Conservation (phyloP, 2,329 filamentous ascomycete genomes). For the Apiospora malaysiana region DNA sequence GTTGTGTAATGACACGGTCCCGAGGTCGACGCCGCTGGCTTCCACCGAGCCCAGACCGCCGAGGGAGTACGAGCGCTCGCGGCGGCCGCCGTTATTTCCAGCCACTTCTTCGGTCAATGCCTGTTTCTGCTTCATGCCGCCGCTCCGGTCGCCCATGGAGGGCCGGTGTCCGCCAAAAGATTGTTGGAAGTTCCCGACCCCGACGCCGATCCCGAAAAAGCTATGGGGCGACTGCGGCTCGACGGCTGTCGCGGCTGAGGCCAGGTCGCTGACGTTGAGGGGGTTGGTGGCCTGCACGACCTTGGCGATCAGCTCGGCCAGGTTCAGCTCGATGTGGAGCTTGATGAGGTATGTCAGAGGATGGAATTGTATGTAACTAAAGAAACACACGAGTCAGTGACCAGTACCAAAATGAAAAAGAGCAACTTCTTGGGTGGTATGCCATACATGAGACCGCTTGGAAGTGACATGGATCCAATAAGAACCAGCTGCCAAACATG, state of each 20-base stretch:
- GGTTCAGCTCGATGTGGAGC: slow-evolving; percentile 59
- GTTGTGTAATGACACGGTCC: too few relatives aligned
- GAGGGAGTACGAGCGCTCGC: too few relatives aligned
- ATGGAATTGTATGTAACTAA: slow-evolving; percentile 55
- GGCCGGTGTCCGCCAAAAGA: too few relatives aligned
- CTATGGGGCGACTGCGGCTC: neutral
- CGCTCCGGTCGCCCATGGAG: too few relatives aligned
- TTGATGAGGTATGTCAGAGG: slow-evolving; percentile 60
- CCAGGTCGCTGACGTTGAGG: neutral
- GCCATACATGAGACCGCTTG: slow-evolving; percentile 48
- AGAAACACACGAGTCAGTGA: neutral
- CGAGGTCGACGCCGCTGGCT: too few relatives aligned
- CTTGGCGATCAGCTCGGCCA: slow-evolving; percentile 56
- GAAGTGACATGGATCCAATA: slow-evolving; percentile 51
- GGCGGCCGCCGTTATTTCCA: too few relatives aligned
- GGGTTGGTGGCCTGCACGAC: slow-evolving; percentile 31
- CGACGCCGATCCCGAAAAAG: too few relatives aligned
- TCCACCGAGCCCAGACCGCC: too few relatives aligned
- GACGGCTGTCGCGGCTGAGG: neutral
- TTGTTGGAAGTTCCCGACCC: too few relatives aligned
- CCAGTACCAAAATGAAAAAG: too few relatives aligned
- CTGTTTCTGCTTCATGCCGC: too few relatives aligned
- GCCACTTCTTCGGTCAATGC: too few relatives aligned
- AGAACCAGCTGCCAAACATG: slow-evolving; percentile 27
- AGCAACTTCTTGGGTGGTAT: neutral